Conservation (phyloP, 2,329 filamentous ascomycete species). For the Harringtonia aguacate region DNA sequence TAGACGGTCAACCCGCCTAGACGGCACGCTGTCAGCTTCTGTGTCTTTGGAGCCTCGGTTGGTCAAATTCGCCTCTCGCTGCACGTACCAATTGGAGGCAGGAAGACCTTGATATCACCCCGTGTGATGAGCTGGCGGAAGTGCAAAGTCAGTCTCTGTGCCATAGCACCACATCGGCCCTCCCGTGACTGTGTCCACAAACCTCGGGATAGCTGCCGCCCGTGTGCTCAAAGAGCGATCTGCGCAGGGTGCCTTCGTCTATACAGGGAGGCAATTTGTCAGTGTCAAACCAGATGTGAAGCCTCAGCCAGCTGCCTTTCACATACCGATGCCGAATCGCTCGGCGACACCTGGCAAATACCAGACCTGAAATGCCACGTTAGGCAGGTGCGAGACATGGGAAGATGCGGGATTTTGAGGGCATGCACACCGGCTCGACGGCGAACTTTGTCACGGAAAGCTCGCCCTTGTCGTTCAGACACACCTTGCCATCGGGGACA, state of each 20-base stretch:
- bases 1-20: constrained; percentile 83
- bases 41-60: constrained; percentile 1
- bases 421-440: constrained; percentile 68
- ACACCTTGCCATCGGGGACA: constrained; percentile 75
- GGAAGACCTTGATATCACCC: constrained; percentile 86
- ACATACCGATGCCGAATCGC: constrained; percentile 72
- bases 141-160: constrained; percentile 7
- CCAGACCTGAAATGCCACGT: constrained; percentile 42
- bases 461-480: constrained; percentile 76
- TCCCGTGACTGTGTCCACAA: constrained; percentile 4
- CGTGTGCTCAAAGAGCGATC: constrained; percentile 87
- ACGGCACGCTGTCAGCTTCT: constrained; percentile 8
- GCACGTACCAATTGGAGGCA: constrained; percentile 71
- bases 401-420: background rate
- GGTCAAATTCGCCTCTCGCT: background rate
- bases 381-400: background rate
- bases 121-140: constrained; percentile 65
- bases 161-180: background rate
- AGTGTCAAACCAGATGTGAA: background rate
- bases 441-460: constrained; percentile 93
- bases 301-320: background rate
- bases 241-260: constrained; percentile 78
- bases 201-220: constrained; percentile 90
- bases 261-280: constrained; percentile 15
- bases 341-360: constrained; percentile 82